Percentiles rank a stretch among this genome's conserved stretches.
Conservation (phyloP, 2,329 filamentous ascomycete genomes). For the Xylaria hypoxylon region DNA sequence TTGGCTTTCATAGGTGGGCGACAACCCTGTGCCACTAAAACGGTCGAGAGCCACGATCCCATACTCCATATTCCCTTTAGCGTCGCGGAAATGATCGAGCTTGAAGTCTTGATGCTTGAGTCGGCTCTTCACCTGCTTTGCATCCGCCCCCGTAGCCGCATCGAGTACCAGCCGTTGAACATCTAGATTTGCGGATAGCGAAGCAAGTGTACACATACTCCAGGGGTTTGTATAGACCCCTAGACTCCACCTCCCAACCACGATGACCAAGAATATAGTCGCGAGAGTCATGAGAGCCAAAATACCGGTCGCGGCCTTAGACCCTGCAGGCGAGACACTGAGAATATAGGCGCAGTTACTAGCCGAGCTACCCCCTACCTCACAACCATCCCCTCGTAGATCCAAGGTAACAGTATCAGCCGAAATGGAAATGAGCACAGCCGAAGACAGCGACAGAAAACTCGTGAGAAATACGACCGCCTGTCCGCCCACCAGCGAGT, state of each 20-base stretch:
- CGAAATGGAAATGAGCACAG: conserved; percentile 49
- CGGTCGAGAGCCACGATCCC: conserved; percentile 22
- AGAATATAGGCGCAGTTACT: conserved; percentile 50
- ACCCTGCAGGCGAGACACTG: conserved; percentile 44
- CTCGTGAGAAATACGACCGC: conserved; percentile 47
- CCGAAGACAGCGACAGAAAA: conserved; percentile 45
- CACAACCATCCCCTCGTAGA: conserved; percentile 46
- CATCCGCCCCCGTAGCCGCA: background rate
- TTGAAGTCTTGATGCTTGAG: conserved; percentile 26
- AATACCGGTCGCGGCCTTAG: conserved; percentile 46
- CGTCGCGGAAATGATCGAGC: conserved; percentile 9
- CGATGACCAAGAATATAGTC: conserved; percentile 41
- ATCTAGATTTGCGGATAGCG: conserved; percentile 38
- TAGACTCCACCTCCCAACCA: conserved; percentile 48
- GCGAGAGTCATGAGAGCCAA: conserved; percentile 47
- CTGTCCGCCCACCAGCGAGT: conserved; percentile 43
- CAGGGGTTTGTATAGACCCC: conserved; percentile 53
- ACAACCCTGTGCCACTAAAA: background rate
- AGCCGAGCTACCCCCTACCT: conserved; percentile 37
- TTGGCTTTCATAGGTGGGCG: background rate
- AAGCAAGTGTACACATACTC: conserved; percentile 52
- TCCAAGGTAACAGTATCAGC: conserved; percentile 49
- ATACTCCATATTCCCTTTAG: conserved; percentile 20
- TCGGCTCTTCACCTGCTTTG: background rate
- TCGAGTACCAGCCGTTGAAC: conserved; percentile 29